Evolutionary conservation across 306 rosid species (phyloP), one percentile per base, ranked within the genome.

Genomic region (Cucumis hystrix): DNA sequence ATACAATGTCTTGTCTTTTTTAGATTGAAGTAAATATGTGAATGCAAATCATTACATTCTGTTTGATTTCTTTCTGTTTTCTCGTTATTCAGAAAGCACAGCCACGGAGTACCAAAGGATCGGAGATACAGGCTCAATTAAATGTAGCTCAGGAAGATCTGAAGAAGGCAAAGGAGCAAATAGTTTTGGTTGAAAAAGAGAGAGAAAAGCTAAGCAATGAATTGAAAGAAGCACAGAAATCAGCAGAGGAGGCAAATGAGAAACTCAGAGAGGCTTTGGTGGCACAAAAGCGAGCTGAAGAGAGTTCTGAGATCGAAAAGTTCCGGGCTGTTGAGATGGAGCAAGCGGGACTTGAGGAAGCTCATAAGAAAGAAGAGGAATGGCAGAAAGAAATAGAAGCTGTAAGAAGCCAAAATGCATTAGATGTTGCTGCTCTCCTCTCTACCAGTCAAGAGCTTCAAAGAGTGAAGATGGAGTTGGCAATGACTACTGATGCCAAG

Each of bases 281-380:
- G 85, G 97, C 97, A 39, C 97, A 88, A 45, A 92, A 88, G 85
- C 92, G 90, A 41, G 98, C 97, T 0, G 96, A 95, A 82, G 97
- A 92, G 75, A 57, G 85, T 82, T 92, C 97, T 6, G 98, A 95
- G 88, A 92, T 95, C n/a, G 97, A 92, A 77, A 95, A 89, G 89
- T 95, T 95, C 62, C 91, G 98, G 66, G 97, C 97, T 23, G 87
- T 95, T 30, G 98, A 95, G 83, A 82, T 90, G 92, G 97, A 95
- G 82, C 97, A 95, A 85, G 93, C 96, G 25, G 96, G 97, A 83
- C 88, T 95, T 71, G 98, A 92, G 78, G 91, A 94, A 40, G 83
- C 85, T 16, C 91, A 90, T 79, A 90, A 87, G 86, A 92, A 90
- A 84, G 98, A 95, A 82, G 93, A 79, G 77, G 96, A 92, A 82